A percentile compares a stretch with the other conserved stretches of the same genome.
Conservation (phyloP, 2,329 filamentous ascomycete genomes). For the Xylaria hypoxylon region DNA sequence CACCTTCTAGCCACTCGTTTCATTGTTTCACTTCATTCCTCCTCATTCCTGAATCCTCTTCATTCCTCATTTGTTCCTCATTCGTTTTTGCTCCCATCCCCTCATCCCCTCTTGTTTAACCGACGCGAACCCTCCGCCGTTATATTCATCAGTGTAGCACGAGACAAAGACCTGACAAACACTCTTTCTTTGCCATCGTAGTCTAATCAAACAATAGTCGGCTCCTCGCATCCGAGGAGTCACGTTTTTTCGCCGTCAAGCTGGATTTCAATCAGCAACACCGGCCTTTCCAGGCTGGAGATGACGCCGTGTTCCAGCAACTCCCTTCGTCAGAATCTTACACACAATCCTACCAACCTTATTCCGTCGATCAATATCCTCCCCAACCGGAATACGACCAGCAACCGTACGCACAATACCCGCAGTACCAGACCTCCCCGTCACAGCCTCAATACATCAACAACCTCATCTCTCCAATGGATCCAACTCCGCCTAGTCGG, state of each 20-base stretch:
- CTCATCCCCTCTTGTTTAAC: conserved; percentile 3
- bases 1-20: conserved; percentile 32
- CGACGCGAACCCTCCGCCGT: conserved; percentile 10
- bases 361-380: conserved; percentile 37
- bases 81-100: conserved; percentile 6
- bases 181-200: conserved; percentile 9
- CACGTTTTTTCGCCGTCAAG: conserved; percentile 41
- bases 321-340: conserved; percentile 41
- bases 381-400: conserved; percentile 41
- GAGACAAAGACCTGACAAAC: conserved; percentile 25
- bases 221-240: conserved; percentile 47
- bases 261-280: conserved; percentile 48
- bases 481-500: conserved; percentile 51
- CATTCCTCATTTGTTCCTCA: no score
- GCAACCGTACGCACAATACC: conserved; percentile 47
- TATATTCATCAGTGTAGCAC: conserved; percentile 19
- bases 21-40: conserved; percentile 25
- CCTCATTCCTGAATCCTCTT: no score
- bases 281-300: conserved; percentile 44
- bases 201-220: conserved; percentile 28
- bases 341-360: conserved; percentile 33
- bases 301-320: conserved; percentile 46
- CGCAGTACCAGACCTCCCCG: conserved; percentile 41
- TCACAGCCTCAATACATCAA: conserved; percentile 46
- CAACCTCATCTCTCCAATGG: conserved; percentile 51